phyloP scores from a whole-genome alignment of 768 basidiomycete species.

The Tylopilus vinaceipallidus region DNA sequence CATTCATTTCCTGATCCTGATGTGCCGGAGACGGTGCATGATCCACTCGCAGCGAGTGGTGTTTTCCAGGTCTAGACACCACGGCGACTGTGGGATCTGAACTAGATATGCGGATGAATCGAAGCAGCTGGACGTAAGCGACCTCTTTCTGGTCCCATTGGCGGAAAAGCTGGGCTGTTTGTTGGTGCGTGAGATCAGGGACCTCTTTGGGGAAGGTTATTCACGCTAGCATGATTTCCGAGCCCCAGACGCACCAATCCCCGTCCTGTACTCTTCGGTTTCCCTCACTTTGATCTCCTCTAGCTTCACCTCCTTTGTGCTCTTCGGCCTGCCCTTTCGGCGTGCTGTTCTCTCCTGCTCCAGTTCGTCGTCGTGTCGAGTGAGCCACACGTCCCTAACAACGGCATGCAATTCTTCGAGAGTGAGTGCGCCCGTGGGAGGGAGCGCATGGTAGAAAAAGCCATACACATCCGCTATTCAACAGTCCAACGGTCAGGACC shows the following conservation, averaged over 20 bases:
- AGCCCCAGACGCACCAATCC: constrained; percentile 57
- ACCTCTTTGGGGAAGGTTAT: constrained; percentile 50
- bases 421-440: constrained; percentile 53
- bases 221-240: no score
- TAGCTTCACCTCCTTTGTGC: constrained; percentile 58
- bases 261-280: constrained; percentile 71
- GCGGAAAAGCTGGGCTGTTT: constrained; percentile 68
- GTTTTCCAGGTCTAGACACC: constrained; percentile 62
- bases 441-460: constrained; percentile 41
- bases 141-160: constrained; percentile 77
- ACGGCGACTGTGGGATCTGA: constrained; percentile 43
- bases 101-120: constrained; percentile 75
- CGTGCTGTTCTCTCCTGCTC: constrained; percentile 58
- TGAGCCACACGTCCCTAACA: constrained; percentile 67
- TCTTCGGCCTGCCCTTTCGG: constrained; percentile 76
- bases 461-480: no score
- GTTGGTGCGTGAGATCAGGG: constrained; percentile 71
- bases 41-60: constrained; percentile 35
- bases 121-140: constrained; percentile 66
- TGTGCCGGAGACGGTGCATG: not conserved
- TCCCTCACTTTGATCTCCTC: constrained; percentile 73
- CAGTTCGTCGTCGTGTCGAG: constrained; percentile 66
- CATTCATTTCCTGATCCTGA: constrained; percentile 27
- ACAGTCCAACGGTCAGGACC: no score
- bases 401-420: constrained; percentile 66